Evolutionary conservation across 1,139 yeast genomes (phyloP).

Genomic region (Candida pseudoviswanathii): DNA sequence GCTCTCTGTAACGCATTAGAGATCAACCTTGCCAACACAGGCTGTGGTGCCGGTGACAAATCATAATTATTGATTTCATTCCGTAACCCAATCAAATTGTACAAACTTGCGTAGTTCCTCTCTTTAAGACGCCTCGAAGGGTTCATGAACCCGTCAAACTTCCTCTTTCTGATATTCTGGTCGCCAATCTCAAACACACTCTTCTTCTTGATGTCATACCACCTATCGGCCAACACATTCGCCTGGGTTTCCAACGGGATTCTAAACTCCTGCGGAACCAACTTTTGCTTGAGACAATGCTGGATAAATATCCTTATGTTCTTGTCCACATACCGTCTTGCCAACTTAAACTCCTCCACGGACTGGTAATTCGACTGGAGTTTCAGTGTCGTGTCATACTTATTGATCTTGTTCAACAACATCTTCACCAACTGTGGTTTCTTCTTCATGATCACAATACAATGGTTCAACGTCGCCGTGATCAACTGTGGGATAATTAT

Average conservation of each 20-base stretch:
- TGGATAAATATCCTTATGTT: conserved; percentile 37
- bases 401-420: conserved; percentile 42
- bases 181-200: conserved; percentile 38
- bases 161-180: conserved; percentile 36
- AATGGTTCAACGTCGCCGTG: conserved; percentile 55
- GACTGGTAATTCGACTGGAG: conserved; percentile 48
- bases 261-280: conserved; percentile 42
- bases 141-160: conserved; percentile 41
- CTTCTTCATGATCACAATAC: conserved; percentile 54
- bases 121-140: conserved; percentile 31
- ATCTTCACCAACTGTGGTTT: conserved; percentile 57
- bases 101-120: conserved; percentile 45
- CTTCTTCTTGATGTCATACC: conserved; percentile 45
- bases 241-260: conserved; percentile 31
- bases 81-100: conserved; percentile 61
- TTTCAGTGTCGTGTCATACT: conserved; percentile 40
- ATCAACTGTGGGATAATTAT: conserved; percentile 57
- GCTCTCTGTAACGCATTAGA: conserved; percentile 61
- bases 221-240: conserved; percentile 34
- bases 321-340: conserved; percentile 46
- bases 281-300: conserved; percentile 37
- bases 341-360: conserved; percentile 44
- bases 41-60: conserved; percentile 65
- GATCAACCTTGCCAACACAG: conserved; percentile 64
- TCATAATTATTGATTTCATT: conserved; percentile 69